Evolutionary conservation across 2,329 filamentous ascomycete species (phyloP).

Genomic region (Colletotrichum costaricense): DNA sequence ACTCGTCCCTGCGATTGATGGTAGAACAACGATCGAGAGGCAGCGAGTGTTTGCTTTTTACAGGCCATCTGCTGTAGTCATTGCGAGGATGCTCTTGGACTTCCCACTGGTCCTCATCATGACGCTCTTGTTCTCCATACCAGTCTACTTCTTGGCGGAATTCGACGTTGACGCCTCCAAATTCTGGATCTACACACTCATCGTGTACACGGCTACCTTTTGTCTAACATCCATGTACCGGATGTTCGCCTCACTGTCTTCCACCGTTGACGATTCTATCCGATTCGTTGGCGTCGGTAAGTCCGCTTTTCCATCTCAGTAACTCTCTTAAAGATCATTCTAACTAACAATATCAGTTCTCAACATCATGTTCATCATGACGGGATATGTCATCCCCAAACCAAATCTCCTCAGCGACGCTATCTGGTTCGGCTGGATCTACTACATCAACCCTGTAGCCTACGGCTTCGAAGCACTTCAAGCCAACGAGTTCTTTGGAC

Average conservation of each 20-base stretch:
- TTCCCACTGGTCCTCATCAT: slow-evolving; percentile 28
- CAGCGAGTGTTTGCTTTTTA: slow-evolving; percentile 33
- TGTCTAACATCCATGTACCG: slow-evolving; percentile 36
- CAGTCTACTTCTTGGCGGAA: slow-evolving; percentile 29
- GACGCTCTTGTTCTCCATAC: slow-evolving; percentile 24
- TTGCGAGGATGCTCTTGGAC: slow-evolving; percentile 26
- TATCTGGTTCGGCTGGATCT: slow-evolving; percentile 79
- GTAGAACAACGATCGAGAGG: slow-evolving; percentile 31
- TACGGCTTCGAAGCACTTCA: slow-evolving; percentile 74
- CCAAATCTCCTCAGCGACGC: slow-evolving; percentile 66
- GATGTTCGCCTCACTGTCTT: slow-evolving; percentile 65
- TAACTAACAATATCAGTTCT: slow-evolving; percentile 49
- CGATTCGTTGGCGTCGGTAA: slow-evolving; percentile 42
- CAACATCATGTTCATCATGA: slow-evolving; percentile 73
- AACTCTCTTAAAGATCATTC: no score
- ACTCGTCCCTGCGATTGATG: slow-evolving; percentile 22
- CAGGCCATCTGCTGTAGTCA: slow-evolving; percentile 32
- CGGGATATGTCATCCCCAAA: slow-evolving; percentile 72
- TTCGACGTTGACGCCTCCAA: slow-evolving; percentile 34
- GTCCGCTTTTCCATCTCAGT: background rate
- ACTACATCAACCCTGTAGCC: slow-evolving; percentile 72
- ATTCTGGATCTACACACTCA: slow-evolving; percentile 31
- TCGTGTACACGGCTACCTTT: slow-evolving; percentile 32
- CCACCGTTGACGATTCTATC: slow-evolving; percentile 72
- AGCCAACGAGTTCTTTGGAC: slow-evolving; percentile 64